Base-by-base conservation (phyloP, 1,139 yeast species). In the Yamadazyma siamensis region DNA sequence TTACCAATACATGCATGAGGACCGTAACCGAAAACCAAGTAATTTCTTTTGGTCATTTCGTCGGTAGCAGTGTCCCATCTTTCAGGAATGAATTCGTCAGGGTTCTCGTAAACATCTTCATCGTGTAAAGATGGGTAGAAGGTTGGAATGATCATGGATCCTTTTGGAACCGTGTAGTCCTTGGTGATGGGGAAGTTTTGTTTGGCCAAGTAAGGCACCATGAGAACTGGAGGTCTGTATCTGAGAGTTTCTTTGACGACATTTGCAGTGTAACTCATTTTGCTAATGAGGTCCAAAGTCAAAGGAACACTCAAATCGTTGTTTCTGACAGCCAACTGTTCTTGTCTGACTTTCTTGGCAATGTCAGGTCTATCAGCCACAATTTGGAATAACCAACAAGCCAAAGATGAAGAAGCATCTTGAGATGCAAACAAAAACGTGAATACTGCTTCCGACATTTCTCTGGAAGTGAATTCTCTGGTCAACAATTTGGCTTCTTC, bases 371-470 rank as follows among this genome's bases (percentile, higher is more conserved):
- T 77, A 59, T 91, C 98, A 41, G 96, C 89, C 34, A 88, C 81
- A 47, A 87, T 75, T 69, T 91, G 98, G 77, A 89, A 91, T 53
- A 91, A 73, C 98, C 98, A 91, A 60, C 97, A 89, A 42, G 96
- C 94, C 47, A 94, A 80, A n/a, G 96, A 86, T 3, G 96, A 87
- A 6, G 96, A 84, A 19, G 98, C 98, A 62, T 91, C 98, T 65
- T 91, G 98, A 7, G 96, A 84, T 16, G 98, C 98, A 60, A 91
- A 91, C 58, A 91, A 71, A 60, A 91, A 91, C 13, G 98, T 91
- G 71, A 91, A 91, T 44, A 91, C 77, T 33, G 95, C 95, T 66
- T 91, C 97, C 20, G 96, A 85, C 48, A 91, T 89, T 61, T 91
- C 98, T 58, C 72, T 81, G 65, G 89, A 80, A 40, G 91, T 63